Percentiles rank a stretch among this genome's conserved stretches.
These are phyloP conservation scores for Colletotrichum cordylinicola DNA, from an alignment of 2,329 filamentous ascomycete species.

Conservation along the genomic window DNA sequence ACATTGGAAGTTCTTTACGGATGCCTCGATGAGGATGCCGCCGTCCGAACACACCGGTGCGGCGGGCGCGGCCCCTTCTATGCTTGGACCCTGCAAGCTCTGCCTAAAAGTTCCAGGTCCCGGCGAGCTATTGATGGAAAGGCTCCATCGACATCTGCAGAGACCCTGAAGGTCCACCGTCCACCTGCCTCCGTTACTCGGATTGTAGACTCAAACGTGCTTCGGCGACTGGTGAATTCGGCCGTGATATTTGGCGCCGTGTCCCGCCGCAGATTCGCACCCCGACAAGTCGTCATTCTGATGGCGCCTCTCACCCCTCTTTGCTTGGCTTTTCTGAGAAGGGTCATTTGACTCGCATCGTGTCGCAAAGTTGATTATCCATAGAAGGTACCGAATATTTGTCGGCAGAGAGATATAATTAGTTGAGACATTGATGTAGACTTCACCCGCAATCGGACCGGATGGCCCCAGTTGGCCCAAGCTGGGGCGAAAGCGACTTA, in stretches of 20 bases:
- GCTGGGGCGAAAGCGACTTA: neutral
- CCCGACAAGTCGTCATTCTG: neutral
- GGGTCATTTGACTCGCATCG: neutral
- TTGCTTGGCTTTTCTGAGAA: neutral
- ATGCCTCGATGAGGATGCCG: neutral
- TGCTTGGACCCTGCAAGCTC: conserved; percentile 6
- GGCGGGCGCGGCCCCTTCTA: neutral
- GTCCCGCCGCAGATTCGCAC: neutral
- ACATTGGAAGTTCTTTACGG: neutral
- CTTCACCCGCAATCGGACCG: neutral
- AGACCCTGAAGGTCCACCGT: neutral
- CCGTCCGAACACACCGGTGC: neutral
- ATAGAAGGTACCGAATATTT: neutral
- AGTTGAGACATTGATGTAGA: neutral
- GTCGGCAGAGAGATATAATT: neutral
- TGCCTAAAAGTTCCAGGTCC: neutral
- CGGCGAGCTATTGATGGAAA: neutral
- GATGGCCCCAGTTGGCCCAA: neutral
- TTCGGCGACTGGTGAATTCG: neutral
- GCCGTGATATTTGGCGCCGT: neutral
- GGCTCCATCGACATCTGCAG: neutral
- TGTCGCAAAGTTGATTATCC: neutral
- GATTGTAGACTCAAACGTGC: neutral
- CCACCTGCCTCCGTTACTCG: conserved; percentile 6
- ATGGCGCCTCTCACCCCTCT: neutral